These are phyloP conservation scores for Diaporthe vexans DNA, from an alignment of 2,329 filamentous ascomycete genomes.

Conservation along the genomic window DNA sequence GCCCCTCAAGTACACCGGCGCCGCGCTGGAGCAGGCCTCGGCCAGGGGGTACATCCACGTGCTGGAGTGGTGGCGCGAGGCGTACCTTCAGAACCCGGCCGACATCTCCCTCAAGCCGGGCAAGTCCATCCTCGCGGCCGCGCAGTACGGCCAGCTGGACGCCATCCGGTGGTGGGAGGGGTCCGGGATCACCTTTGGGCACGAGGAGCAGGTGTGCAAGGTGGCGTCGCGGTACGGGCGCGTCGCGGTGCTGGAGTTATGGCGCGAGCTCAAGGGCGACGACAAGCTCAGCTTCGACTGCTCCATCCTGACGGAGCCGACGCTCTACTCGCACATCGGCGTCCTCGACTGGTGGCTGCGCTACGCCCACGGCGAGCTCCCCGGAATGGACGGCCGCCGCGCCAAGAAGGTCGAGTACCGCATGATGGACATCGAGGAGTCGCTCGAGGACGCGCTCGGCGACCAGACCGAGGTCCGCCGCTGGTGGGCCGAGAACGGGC, in stretches of 20 bases:
- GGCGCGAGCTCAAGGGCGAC: constrained; percentile 81
- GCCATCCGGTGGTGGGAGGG: constrained; percentile 91
- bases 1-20: constrained; percentile 86
- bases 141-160: constrained; percentile 83
- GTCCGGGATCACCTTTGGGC: constrained; percentile 82
- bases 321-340: constrained; percentile 85
- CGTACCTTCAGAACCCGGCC: constrained; percentile 70
- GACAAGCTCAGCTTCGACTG: constrained; percentile 55
- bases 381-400: constrained; percentile 66
- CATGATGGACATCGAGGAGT: constrained; percentile 95
- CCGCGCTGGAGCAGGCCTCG: constrained; percentile 88
- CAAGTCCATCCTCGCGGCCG: constrained; percentile 85
- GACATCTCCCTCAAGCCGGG: constrained; percentile 79
- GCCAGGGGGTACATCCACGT: constrained; percentile 87
- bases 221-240: constrained; percentile 89
- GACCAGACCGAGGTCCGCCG: constrained; percentile 78
- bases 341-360: constrained; percentile 95
- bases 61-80: constrained; percentile 92
- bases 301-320: constrained; percentile 79
- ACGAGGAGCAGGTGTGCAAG: constrained; percentile 86
- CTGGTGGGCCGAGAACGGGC: constrained; percentile 91
- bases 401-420: constrained; percentile 89
- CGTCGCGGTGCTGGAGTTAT: constrained; percentile 85
- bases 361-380: constrained; percentile 70
- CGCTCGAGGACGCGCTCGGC: constrained; percentile 86